Evolutionary conservation across 116 monocot species (phyloP), one percentile per base, ranked within the genome.

Genomic region (Zostera marina): DNA sequence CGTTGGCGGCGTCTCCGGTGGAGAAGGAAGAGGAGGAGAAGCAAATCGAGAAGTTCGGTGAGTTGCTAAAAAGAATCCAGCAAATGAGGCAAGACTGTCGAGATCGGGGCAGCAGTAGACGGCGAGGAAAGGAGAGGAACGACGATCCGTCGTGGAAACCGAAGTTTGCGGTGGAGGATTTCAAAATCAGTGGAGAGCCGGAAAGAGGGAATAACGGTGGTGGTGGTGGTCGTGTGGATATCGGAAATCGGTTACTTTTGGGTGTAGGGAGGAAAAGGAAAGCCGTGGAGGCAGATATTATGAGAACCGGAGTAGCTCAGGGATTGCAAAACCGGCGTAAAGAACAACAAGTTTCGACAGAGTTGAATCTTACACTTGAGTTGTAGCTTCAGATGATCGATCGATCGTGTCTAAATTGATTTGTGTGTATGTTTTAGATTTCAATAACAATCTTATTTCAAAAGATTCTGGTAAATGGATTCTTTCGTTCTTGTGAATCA

Each of bases 11-110:
- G 20, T 17, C 49, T 51, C 49, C 49, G 14, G 2, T 11, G 44
- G 0, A 10, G 49, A 51, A 21, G 1, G 49, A 51, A 9, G 49
- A 19, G 17, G 15, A 17, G 12, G 49, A 51, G 8, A 19, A 51
- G n/a, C 15, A 19, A 51, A 51, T 51, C 16, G 49, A 51, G 49
- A 51, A 51, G 49, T 51, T 51, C 49, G 16, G 16, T 17, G n/a
- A 51, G 49, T 51, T 51, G 49, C 19, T 51, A 10, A 51, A 9
- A 17, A 51, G 49, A 16, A 51, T 51, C 1, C 14, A 19, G 20
- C 9, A 51, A 21, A 51, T 51, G 49, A 51, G 20, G 49, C 15
- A 51, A 15, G 49, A 16, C 2, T 15, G 9, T 51, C 49, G 49
- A 17, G 7, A 9, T 51, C 49, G 49, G 7, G 20, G 16, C 8